These are phyloP conservation scores for Iris macrosiphon DNA, from an alignment of 106 monocot species.

Conservation along the genomic window DNA sequence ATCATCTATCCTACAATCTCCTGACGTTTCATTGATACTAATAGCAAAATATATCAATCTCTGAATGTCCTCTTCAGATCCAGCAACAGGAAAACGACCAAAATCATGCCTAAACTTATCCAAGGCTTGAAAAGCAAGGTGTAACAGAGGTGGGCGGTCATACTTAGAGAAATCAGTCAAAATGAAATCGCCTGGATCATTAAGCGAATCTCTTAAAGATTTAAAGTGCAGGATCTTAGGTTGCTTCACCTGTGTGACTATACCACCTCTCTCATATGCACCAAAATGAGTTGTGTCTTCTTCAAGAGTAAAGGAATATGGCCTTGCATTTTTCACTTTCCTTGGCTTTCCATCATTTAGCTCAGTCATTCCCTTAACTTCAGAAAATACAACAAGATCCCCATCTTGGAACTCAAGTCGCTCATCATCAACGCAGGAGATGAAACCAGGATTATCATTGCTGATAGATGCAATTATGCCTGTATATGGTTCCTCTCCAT, in stretches of 20 bases:
- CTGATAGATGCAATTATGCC: conserved; percentile 85
- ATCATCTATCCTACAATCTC: conserved; percentile 37
- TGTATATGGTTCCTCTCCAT: conserved; percentile 88
- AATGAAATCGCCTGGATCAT: conserved; percentile 83
- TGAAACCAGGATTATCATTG: conserved; percentile 67
- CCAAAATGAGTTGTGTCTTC: conserved; percentile 81
- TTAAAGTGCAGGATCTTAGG: conserved; percentile 78
- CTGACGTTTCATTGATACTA: conserved; percentile 49
- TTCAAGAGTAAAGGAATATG: conserved; percentile 71
- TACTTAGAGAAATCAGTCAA: conserved; percentile 90
- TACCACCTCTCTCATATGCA: conserved; percentile 69
- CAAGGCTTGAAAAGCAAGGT: conserved; percentile 86
- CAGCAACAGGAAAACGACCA: conserved; percentile 69
- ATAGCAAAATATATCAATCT: conserved; percentile 36
- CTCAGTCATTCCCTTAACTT: conserved; percentile 83
- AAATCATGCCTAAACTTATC: conserved; percentile 65
- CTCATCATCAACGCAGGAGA: conserved; percentile 88
- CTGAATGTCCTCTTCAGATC: conserved; percentile 59
- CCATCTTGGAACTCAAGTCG: conserved; percentile 93
- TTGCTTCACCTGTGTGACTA: conserved; percentile 84
- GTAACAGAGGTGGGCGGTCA: conserved; percentile 60
- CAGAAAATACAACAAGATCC: conserved; percentile 84
- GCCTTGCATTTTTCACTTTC: conserved; percentile 55
- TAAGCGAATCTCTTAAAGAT: conserved; percentile 56
- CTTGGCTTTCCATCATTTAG: conserved; percentile 93